Base-by-base conservation (phyloP, 371 early-diverging fungal species). In the Mucor irregularis region DNA sequence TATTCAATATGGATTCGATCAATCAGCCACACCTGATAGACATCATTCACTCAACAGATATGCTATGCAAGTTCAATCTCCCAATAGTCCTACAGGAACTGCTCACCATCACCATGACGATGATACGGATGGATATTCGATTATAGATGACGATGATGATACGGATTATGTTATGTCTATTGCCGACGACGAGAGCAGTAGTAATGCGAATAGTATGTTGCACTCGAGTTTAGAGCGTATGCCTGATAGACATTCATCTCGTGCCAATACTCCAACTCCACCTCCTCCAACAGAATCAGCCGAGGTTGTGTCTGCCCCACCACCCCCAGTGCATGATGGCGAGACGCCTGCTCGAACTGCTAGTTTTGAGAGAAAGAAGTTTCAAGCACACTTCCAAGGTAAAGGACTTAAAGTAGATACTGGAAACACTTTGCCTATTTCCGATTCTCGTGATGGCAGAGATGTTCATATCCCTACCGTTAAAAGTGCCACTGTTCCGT, bases 1-100 rank as follows among this genome's bases (percentile, higher is more conserved):
- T 16, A 78, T 78, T 49, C 71, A 78, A 29, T 73, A 75, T 48
- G 73, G 77, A 1, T 69, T 76, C 45, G 56, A 61, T 10, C 42
- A 63, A 16, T 17, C 31, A 13, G 26, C 25, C 16, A 44, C 8
- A 16, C 33, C 30, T 19, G 21, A 33, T 8, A 13, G 26, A 11
- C 28, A 24, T 14, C 19, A 19, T 38, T 24, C 59, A 22, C 38
- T 33, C 11, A 62, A 64, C 17, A 61, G 58, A 56, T 62, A 62
- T 45, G 66, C 61, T n/a, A 53, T 66, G 49, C 53, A 53, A 9
- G 24, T 66, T 21, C 50, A 61, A 25, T 66, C 66, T 0, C 66
- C 66, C 3, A 57, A 61, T 14, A 66, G 62, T 30, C 58, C 62
- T 16, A 61, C 62, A 1, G 35, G 47, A 11, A 31, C 14, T 6